phyloP scores from a whole-genome alignment of 176 grass and related monocot genomes.

The Thalia dealbata region DNA sequence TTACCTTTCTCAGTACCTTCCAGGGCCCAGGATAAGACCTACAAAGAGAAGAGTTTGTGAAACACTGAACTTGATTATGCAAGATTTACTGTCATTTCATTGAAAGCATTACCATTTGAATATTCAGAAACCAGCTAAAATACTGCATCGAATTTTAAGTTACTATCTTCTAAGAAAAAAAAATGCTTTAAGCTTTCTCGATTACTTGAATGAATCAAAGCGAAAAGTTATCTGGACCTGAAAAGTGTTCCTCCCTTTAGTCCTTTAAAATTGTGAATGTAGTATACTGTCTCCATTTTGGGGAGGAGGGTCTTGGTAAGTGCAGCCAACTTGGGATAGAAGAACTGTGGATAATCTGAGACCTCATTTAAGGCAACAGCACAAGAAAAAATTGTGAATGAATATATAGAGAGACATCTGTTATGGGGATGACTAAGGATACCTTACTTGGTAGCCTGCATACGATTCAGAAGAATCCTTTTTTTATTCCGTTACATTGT shows the following conservation, averaged over 20 bases:
- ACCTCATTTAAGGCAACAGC: conserved; percentile 38
- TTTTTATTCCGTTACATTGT: too few species aligned
- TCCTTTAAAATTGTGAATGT: conserved; percentile 98
- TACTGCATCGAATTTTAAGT: not conserved
- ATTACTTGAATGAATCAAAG: not conserved
- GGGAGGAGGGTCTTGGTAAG: conserved; percentile 80
- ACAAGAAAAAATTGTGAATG: not conserved
- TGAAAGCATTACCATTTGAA: not conserved
- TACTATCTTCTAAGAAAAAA: not conserved
- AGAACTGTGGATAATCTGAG: conserved; percentile 93
- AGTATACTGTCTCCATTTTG: conserved; percentile 84
- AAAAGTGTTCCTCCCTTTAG: conserved; percentile 71
- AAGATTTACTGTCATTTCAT: too few species aligned
- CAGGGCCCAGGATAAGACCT: conserved; percentile 92
- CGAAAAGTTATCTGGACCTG: conserved; percentile 37
- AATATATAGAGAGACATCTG: not conserved
- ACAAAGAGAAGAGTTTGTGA: not conserved
- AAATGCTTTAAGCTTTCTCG: too few species aligned
- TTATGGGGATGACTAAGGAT: not conserved
- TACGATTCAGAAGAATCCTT: too few species aligned
- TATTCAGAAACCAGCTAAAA: not conserved
- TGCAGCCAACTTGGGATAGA: conserved; percentile 80
- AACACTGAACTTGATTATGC: too few species aligned
- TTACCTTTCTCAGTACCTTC: conserved; percentile 72
- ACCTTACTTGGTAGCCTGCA: too few species aligned